Evolutionary conservation across 306 rosid species (phyloP).

Genomic region (Castanea sativa): DNA sequence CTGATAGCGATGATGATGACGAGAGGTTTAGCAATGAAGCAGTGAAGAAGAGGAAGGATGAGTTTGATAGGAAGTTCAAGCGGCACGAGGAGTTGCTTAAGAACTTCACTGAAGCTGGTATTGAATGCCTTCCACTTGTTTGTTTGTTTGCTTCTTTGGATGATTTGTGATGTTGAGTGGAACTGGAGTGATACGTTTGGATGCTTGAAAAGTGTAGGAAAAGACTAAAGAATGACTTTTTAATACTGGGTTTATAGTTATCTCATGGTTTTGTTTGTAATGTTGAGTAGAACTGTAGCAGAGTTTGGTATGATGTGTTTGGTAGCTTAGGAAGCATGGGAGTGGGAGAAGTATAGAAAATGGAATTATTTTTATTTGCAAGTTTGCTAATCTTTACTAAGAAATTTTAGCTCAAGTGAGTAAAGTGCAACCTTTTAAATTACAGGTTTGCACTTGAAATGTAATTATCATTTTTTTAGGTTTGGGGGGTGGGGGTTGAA

Average conservation of each 20-base stretch:
- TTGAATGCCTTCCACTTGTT: not conserved
- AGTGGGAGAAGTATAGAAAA: not conserved
- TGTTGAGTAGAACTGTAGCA: not conserved
- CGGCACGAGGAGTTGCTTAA: constrained; percentile 65
- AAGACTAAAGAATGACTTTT: not conserved
- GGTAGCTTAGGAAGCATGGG: not conserved
- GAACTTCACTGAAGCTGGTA: constrained; percentile 52
- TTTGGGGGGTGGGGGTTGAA: too few relatives aligned
- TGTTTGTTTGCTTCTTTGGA: not conserved
- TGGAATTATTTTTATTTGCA: too few relatives aligned
- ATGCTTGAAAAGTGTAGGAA: not conserved
- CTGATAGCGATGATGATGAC: constrained; percentile 76
- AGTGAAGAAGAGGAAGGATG: constrained; percentile 27
- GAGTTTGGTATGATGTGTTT: not conserved
- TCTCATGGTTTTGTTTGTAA: not conserved
- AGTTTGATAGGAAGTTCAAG: constrained; percentile 61
- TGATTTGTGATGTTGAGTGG: not conserved
- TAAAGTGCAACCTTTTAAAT: too few relatives aligned
- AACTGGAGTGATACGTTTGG: not conserved
- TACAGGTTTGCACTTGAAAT: too few relatives aligned
- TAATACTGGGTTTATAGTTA: not conserved
- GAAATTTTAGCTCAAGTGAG: too few relatives aligned
- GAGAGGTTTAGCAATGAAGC: constrained; percentile 45
- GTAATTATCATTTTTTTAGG: too few relatives aligned
- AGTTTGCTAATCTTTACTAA: too few relatives aligned